Percentiles rank a stretch among this genome's conserved stretches.
These are phyloP conservation scores for Venturia nashicola DNA, from an alignment of 2,329 filamentous ascomycete species.

Conservation along the genomic window DNA sequence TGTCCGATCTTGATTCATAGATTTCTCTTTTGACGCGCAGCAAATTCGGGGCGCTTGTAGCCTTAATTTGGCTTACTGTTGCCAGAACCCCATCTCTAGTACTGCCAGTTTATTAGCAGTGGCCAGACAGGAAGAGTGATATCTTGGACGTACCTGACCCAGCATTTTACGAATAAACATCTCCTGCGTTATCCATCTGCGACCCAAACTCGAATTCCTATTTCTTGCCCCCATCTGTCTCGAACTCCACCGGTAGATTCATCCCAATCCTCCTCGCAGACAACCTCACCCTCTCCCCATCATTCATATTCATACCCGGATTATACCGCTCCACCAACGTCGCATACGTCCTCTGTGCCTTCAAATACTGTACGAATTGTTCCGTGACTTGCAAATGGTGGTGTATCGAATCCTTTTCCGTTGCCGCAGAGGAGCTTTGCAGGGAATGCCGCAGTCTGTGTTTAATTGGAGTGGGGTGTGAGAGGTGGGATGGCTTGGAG, in stretches of 20 bases:
- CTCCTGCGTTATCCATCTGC: neutral
- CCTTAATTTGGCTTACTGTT: too few species aligned
- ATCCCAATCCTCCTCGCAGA: slow-evolving; percentile 81
- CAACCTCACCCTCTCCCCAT: slow-evolving; percentile 70
- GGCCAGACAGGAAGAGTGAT: too few species aligned
- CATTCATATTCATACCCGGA: slow-evolving; percentile 77
- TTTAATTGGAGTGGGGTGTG: slow-evolving; percentile 56
- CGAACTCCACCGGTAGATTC: slow-evolving; percentile 61
- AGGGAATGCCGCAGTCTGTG: slow-evolving; percentile 55
- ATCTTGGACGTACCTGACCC: neutral
- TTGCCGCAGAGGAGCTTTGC: slow-evolving; percentile 17
- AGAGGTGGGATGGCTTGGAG: slow-evolving; percentile 27
- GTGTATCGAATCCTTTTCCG: slow-evolving; percentile 1
- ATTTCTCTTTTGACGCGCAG: too few species aligned
- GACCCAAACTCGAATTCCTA: neutral
- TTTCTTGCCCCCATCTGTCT: neutral
- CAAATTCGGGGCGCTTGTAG: too few species aligned
- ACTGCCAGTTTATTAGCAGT: too few species aligned
- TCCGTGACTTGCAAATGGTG: slow-evolving; percentile 42
- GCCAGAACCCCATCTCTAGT: too few species aligned
- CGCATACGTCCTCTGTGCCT: slow-evolving; percentile 74
- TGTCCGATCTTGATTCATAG: too few species aligned
- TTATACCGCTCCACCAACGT: slow-evolving; percentile 85
- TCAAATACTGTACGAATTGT: slow-evolving; percentile 69
- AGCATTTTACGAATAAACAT: neutral